Conservation (phyloP, 257 asterid species). For the Oldenlandia corymbosa region DNA sequence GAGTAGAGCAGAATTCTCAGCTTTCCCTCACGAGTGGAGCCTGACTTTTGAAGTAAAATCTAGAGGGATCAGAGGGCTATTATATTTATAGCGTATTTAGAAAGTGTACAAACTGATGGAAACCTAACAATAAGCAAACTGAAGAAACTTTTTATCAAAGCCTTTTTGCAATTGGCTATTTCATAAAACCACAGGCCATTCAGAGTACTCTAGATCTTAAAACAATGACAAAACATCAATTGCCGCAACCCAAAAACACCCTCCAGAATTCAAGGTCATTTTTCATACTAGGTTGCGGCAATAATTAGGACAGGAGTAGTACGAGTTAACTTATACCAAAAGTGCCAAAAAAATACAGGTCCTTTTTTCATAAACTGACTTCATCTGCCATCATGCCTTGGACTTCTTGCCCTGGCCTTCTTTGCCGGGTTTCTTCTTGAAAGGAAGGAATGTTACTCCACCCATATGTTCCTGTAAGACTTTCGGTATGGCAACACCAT, state of each 20-base stretch:
- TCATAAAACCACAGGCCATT: too few species aligned
- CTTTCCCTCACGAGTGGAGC: too few species aligned
- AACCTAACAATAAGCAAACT: too few species aligned
- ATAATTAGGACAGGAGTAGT: not conserved
- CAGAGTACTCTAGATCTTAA: too few species aligned
- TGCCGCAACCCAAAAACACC: not conserved
- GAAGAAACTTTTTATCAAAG: too few species aligned
- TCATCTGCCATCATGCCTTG: constrained; percentile 25
- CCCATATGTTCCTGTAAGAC: constrained; percentile 60
- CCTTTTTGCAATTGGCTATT: too few species aligned
- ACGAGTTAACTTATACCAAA: not conserved
- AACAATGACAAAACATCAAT: not conserved
- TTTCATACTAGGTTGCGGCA: not conserved
- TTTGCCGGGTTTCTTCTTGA: not conserved
- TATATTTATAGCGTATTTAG: too few species aligned
- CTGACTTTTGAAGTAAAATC: too few species aligned
- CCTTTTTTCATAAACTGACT: too few species aligned
- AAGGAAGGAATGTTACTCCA: constrained; percentile 48
- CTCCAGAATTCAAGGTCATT: not conserved
- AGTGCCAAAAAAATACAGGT: not conserved
- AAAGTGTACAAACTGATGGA: too few species aligned
- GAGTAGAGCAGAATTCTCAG: too few species aligned
- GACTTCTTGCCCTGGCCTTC: constrained; percentile 49
- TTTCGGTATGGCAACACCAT: constrained; percentile 90
- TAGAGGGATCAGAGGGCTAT: too few species aligned